Base-by-base conservation (phyloP, 495 filamentous ascomycete species). In the Penicillium samsonianum region DNA sequence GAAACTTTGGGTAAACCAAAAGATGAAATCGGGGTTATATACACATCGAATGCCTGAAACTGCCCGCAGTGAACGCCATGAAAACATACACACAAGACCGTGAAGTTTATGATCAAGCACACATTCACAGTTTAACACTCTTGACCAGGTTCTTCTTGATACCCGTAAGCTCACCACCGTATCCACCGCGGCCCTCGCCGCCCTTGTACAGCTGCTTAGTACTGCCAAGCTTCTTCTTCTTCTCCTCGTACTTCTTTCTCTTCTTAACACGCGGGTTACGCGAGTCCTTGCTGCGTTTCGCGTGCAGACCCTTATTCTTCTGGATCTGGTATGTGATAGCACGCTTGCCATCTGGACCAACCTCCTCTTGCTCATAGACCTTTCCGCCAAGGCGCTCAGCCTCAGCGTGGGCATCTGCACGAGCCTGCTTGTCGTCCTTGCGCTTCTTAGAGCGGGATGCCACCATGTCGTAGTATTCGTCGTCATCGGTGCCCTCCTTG, bases 261-360 rank as follows among this genome's bases (percentile, higher is more conserved):
- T 97, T 98, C 87, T 98, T 98, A 53, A 98, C 92, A 72, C 94
- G 81, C 14, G 95, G 94, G 75, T 98, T 98, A 58, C 94, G 81
- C 46, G 89, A 85, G 52, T 94, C 90, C 83, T 98, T 97, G 82
- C 86, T 95, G 50, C 94, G 81, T 67, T 89, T 84, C 49, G 92
- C 89, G 61, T 90, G 85, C 61, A 98, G 78, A 31, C 95, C 94
- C 80, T 96, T 96, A 73, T 98, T 98, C 84, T 96, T 96, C 80
- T 91, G 80, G 68, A 98, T 98, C 69, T 85, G 81, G 74, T 96
- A 98, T 7, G 82, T 86, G 71, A 98, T 94, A 65, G 88, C 87
- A 45, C 95, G 81, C 78, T 96, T 96, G 49, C 91, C 92, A 63
- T 93, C 90, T 12, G 81, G 76, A 20, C 81, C 82, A 45, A 92